Conservation (phyloP, 2,329 filamentous ascomycete genomes). For the Parastagonospora nodorum region DNA sequence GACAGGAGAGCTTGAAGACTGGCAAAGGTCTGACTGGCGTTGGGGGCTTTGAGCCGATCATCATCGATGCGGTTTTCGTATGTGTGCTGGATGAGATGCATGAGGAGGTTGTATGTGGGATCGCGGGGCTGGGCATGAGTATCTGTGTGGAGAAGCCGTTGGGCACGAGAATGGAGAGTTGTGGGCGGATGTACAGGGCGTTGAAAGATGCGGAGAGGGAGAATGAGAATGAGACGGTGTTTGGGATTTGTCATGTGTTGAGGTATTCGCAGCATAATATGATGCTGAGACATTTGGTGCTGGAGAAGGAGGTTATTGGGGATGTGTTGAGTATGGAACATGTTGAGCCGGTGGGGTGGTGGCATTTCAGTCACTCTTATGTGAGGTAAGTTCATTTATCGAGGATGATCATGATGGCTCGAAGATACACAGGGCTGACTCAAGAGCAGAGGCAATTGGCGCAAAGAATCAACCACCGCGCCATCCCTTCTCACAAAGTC, state of each 20-base stretch:
- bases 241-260: conserved; percentile 92
- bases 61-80: conserved; percentile 65
- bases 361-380: conserved; percentile 71
- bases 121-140: conserved; percentile 73
- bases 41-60: neutral
- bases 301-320: conserved; percentile 77
- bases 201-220: conserved; percentile 42
- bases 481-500: conserved; percentile 91
- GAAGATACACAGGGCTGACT: conserved; percentile 1
- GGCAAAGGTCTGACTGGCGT: conserved; percentile 31
- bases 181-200: conserved; percentile 72
- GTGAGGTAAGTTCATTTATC: conserved; percentile 60
- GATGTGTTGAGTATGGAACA: conserved; percentile 86
- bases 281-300: conserved; percentile 76
- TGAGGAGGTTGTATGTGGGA: conserved; percentile 74
- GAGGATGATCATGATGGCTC: neutral
- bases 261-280: conserved; percentile 94
- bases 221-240: conserved; percentile 57
- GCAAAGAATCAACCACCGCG: conserved; percentile 75
- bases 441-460: conserved; percentile 78
- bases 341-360: conserved; percentile 93
- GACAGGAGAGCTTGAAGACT: conserved; percentile 56
- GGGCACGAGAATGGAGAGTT: conserved; percentile 78
- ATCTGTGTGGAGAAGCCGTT: conserved; percentile 96
- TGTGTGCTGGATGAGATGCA: conserved; percentile 90